phyloP scores from a whole-genome alignment of 768 basidiomycete species.

The Russula earlei region DNA sequence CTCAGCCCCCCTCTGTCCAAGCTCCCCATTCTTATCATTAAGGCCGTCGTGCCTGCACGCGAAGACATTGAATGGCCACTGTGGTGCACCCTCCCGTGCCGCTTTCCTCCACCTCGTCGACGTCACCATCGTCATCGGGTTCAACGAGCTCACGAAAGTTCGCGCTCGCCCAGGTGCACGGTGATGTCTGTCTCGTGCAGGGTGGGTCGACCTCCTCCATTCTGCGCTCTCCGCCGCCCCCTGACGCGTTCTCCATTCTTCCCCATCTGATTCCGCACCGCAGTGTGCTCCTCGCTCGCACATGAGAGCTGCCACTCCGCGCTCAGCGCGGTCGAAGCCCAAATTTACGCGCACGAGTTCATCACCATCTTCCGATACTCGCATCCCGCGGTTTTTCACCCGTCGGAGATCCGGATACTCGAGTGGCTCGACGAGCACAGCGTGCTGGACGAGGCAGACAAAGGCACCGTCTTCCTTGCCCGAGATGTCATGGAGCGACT shows the following conservation, averaged over 20 bases:
- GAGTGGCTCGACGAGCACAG: conserved; percentile 26
- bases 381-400: conserved; percentile 27
- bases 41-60: background rate
- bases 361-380: conserved; percentile 33
- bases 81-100: conserved; percentile 4
- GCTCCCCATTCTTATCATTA: background rate
- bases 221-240: background rate
- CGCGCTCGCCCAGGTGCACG: conserved; percentile 20
- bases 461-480: conserved; percentile 30
- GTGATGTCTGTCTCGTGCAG: conserved; percentile 21
- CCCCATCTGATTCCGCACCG: no score
- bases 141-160: conserved; percentile 5
- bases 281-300: conserved; percentile 14
- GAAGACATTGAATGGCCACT: background rate
- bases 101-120: background rate
- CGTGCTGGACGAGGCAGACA: conserved; percentile 28
- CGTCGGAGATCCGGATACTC: conserved; percentile 29
- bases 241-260: background rate
- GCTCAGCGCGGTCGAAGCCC: conserved; percentile 26
- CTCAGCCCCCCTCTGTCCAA: background rate
- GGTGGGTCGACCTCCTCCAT: conserved; percentile 2
- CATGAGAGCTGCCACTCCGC: conserved; percentile 22
- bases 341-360: conserved; percentile 32
- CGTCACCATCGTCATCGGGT: background rate
- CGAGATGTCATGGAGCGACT: conserved; percentile 29